phyloP scores from a whole-genome alignment of 768 basidiomycete species.

The Suillus lakei region DNA sequence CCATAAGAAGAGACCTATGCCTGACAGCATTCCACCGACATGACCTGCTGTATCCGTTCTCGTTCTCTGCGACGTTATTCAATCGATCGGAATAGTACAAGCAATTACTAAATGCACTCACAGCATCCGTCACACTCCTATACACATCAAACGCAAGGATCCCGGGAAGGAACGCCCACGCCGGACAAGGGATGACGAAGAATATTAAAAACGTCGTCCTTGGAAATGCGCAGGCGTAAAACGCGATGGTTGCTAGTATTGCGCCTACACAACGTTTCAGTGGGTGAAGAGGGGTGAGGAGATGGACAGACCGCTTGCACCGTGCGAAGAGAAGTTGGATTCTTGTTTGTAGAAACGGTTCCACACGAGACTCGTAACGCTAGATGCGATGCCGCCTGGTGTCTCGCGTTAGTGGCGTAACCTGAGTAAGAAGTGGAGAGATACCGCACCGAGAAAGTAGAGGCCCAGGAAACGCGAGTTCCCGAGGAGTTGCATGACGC shows the following conservation, averaged over 20 bases:
- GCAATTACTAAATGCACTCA: conserved; percentile 21
- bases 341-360: conserved; percentile 39
- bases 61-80: conserved; percentile 43
- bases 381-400: conserved; percentile 64
- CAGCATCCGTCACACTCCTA: conserved; percentile 40
- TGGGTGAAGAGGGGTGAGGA: conserved; percentile 8
- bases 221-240: conserved; percentile 75
- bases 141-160: conserved; percentile 46
- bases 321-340: conserved; percentile 46
- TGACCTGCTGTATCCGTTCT: conserved; percentile 68
- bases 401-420: neutral
- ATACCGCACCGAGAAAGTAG: conserved; percentile 75
- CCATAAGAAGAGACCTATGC: conserved; percentile 55
- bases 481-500: conserved; percentile 66
- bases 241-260: conserved; percentile 70
- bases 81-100: neutral
- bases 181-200: conserved; percentile 78
- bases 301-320: conserved; percentile 70
- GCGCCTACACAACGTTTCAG: conserved; percentile 51
- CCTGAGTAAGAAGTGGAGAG: conserved; percentile 23
- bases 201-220: conserved; percentile 70
- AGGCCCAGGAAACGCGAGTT: conserved; percentile 68
- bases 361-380: conserved; percentile 53
- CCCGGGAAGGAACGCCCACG: conserved; percentile 74
- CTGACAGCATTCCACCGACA: conserved; percentile 67